These are phyloP conservation scores for Collybia nuda DNA, from an alignment of 768 basidiomycete species.

Conservation along the genomic window DNA sequence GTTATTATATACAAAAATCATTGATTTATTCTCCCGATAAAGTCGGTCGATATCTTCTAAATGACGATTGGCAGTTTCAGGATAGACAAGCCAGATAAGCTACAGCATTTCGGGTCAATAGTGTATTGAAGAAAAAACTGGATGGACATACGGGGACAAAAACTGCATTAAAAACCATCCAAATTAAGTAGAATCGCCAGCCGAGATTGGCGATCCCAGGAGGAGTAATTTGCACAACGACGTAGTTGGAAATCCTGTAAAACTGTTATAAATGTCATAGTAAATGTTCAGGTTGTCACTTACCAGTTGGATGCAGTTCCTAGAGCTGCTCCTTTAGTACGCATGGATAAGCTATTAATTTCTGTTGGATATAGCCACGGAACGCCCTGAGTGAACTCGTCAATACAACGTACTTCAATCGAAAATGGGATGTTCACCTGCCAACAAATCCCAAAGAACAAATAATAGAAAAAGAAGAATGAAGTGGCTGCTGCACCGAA, in stretches of 20 bases:
- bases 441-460: slow-evolving; percentile 54
- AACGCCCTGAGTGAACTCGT: slow-evolving; percentile 31
- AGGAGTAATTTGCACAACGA: slow-evolving; percentile 51
- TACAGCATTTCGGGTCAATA: slow-evolving; percentile 8
- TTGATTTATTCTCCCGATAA: slow-evolving; percentile 41
- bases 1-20: slow-evolving; percentile 40
- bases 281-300: not conserved
- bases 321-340: slow-evolving; percentile 48
- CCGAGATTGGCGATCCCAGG: slow-evolving; percentile 43
- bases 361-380: slow-evolving; percentile 53
- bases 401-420: not conserved
- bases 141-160: slow-evolving; percentile 42
- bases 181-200: slow-evolving; percentile 51
- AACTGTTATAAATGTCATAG: not conserved
- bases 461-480: slow-evolving; percentile 51
- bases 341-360: slow-evolving; percentile 50
- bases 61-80: slow-evolving; percentile 49
- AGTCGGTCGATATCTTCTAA: slow-evolving; percentile 50
- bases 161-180: slow-evolving; percentile 46
- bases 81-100: slow-evolving; percentile 47
- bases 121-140: not conserved
- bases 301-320: slow-evolving; percentile 50
- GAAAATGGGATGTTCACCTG: slow-evolving; percentile 30
- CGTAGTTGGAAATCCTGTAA: slow-evolving; percentile 46
- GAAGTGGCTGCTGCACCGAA: slow-evolving; percentile 45